These are phyloP conservation scores for Emergomyces pasteurianus DNA, from an alignment of 2,329 filamentous ascomycete genomes.

Conservation along the genomic window DNA sequence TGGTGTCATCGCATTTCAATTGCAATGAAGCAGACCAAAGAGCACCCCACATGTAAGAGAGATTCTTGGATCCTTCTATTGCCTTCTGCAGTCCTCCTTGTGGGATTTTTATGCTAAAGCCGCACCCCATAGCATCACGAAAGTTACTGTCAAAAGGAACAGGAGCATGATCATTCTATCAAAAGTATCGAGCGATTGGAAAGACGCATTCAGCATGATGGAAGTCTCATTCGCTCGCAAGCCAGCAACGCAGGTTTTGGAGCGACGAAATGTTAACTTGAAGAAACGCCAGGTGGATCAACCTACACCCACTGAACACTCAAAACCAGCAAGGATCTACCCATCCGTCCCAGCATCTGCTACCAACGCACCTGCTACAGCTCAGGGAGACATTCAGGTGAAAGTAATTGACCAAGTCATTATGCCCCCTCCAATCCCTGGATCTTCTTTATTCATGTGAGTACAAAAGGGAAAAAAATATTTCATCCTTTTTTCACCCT, in stretches of 20 bases:
- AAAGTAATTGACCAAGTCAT: constrained; percentile 4
- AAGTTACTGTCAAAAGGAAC: constrained; percentile 3
- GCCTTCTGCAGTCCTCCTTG: background rate
- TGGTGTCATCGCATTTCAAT: constrained; percentile 12
- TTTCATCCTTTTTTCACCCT: background rate
- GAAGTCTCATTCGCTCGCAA: constrained; percentile 11
- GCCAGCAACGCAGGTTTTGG: constrained; percentile 4
- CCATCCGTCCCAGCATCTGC: background rate
- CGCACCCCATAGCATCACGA: constrained; percentile 1
- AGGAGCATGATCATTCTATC: constrained; percentile 5
- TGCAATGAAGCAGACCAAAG: constrained; percentile 13
- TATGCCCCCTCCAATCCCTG: constrained; percentile 5
- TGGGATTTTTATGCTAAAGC: background rate
- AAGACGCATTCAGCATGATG: constrained; percentile 10
- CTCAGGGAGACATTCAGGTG: background rate
- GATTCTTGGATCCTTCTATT: background rate
- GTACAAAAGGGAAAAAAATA: background rate
- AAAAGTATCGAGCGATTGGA: constrained; percentile 9
- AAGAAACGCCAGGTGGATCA: constrained; percentile 5
- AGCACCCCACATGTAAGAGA: constrained; percentile 12
- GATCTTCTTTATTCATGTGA: constrained; percentile 3
- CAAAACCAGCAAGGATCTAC: background rate
- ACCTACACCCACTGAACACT: background rate
- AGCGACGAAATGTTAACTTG: constrained; percentile 3
- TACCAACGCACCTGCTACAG: background rate